Base-by-base conservation (phyloP, 1,139 yeast genomes). In the Yarrowia galli region DNA sequence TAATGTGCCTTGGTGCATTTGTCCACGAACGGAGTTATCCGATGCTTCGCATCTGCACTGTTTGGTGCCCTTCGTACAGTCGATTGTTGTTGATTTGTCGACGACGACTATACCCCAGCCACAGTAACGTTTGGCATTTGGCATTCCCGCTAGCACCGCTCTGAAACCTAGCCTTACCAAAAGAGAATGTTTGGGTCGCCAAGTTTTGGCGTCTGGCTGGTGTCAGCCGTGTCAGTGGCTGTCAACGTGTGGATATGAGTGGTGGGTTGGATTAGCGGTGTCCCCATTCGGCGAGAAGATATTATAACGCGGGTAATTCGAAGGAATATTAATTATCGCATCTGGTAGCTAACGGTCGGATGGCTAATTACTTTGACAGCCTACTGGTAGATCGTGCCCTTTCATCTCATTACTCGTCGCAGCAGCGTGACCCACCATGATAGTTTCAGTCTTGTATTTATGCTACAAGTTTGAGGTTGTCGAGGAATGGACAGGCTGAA, bases 81-180 rank as follows among this genome's bases (percentile, higher is more conserved):
- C 49, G 49, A 6, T 15, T 15, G 23, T 43, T 20, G 46, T 20
- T 13, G 25, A 20, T 7, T 28, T 28, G 32, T 28, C 32, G 32
- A 28, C 23, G 18, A 18, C 20, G 2, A 8, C 16, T 13, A 8
- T 43, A 22, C 22, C 20, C 53, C 35, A 48, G 22, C 36, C n/a
- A n/a, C n/a, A n/a, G n/a, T 48, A 25, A 25, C 53, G 36, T n/a
- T 48, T 28, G 54, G 38, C 53, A 51, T 16, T 48, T 28, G 53
- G 38, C 54, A 51, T n/a, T 51, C 28, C 58, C 58, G 32, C 28
- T 51, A 51, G 43, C 28, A 15, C 58, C 42, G 40, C 28, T 35
- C 42, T 51, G 58, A 51, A 51, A 51, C 58, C 7, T 23, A 15
- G 23, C 20, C 22, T 42, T 42, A 10, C 58, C 28, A 5, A 15